Conservation (phyloP, 495 filamentous ascomycete species). For the Haplographium delicatum region DNA sequence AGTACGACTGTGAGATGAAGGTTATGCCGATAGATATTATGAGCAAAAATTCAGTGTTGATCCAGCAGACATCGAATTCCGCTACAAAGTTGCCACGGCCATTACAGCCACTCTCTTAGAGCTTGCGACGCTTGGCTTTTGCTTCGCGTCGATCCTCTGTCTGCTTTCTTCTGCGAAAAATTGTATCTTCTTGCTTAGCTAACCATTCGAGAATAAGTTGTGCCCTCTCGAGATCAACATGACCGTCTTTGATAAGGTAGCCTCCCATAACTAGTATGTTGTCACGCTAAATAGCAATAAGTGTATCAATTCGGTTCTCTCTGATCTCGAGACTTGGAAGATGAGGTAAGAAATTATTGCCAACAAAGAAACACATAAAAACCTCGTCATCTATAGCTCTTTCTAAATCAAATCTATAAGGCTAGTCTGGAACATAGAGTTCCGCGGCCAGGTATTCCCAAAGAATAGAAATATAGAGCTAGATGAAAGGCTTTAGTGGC, state of each 20-base stretch:
- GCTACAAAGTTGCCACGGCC: conserved; percentile 72
- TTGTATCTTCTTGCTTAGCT: conserved; percentile 91
- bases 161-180: conserved; percentile 80
- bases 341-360: conserved; percentile 98
- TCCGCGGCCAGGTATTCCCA: conserved; percentile 92
- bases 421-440: conserved; percentile 72
- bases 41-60: conserved; percentile 93
- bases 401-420: conserved; percentile 83
- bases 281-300: conserved; percentile 93
- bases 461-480: conserved; percentile 89
- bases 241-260: conserved; percentile 91
- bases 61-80: conserved; percentile 75
- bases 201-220: conserved; percentile 86
- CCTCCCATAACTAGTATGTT: conserved; percentile 88
- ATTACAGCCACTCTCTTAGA: conserved; percentile 53
- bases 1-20: conserved; percentile 89
- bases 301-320: conserved; percentile 93
- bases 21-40: conserved; percentile 94
- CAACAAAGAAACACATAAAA: conserved; percentile 99
- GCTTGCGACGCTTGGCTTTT: conserved; percentile 68
- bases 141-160: conserved; percentile 76
- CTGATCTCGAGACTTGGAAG: conserved; percentile 93
- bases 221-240: conserved; percentile 78
- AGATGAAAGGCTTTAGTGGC: conserved; percentile 86
- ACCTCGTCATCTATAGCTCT: conserved; percentile 99